Conservation (phyloP, 164 flowering plant genomes). For the Vitis cinerea region DNA sequence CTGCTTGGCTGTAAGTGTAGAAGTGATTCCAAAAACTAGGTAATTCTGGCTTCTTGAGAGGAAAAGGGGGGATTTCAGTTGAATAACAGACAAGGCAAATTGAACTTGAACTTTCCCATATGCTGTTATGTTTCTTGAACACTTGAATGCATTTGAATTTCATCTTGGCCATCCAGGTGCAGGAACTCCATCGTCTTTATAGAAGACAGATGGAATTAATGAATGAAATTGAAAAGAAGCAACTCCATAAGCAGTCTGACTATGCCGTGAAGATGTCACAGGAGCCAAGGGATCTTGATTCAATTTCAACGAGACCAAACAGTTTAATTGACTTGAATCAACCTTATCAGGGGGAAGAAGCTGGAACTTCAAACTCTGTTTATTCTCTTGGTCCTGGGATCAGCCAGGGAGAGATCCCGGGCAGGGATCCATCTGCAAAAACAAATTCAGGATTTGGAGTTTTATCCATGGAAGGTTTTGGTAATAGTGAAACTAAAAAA, state of each 20-base stretch:
- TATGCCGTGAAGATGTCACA: constrained; percentile 9
- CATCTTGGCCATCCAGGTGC: constrained; percentile 28
- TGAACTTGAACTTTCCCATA: not conserved
- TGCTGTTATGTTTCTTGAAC: not conserved
- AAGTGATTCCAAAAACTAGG: too few species aligned
- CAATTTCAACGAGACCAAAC: not conserved
- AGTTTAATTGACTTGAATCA: constrained; percentile 27
- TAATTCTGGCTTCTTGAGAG: too few species aligned
- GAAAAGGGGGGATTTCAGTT: too few species aligned
- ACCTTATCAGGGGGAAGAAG: constrained; percentile 16
- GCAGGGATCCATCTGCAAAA: constrained; percentile 8
- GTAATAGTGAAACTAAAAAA: not conserved
- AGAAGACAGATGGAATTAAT: constrained; percentile 42
- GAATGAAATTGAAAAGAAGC: constrained; percentile 26
- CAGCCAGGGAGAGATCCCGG: not conserved
- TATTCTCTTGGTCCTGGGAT: not conserved
- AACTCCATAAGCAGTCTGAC: constrained; percentile 7
- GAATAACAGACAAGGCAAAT: not conserved
- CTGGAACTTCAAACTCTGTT: not conserved
- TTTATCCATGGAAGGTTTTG: not conserved
- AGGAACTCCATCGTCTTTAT: constrained; percentile 50
- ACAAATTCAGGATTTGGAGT: constrained; percentile 5
- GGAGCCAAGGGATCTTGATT: not conserved
- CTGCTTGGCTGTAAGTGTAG: too few species aligned
- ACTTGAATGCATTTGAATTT: not conserved